Evolutionary conservation across 371 early-diverging fungal species (phyloP).

Genomic region (Mucor indicus): DNA sequence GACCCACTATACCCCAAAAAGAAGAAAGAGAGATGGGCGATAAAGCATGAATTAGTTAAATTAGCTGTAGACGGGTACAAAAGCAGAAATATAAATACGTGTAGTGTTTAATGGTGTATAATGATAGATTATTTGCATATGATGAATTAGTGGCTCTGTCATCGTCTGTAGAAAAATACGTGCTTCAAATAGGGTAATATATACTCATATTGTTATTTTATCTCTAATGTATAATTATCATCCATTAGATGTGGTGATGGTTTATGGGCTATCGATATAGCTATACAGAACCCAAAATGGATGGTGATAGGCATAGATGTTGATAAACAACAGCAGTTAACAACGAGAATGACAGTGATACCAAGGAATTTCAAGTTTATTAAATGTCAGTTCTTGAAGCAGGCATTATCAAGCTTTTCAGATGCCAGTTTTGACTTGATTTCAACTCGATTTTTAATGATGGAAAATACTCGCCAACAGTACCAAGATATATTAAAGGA

Average conservation of each 20-base stretch:
- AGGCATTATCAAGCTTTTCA: slow-evolving; percentile 24
- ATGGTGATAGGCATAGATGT: slow-evolving; percentile 37
- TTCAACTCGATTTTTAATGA: slow-evolving; percentile 27
- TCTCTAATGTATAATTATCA: too few species aligned
- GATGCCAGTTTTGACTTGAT: slow-evolving; percentile 38
- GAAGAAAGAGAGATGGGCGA: slow-evolving; percentile 23
- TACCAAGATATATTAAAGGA: slow-evolving; percentile 33
- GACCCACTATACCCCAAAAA: neutral
- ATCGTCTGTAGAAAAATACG: slow-evolving; percentile 23
- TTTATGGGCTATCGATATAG: slow-evolving; percentile 36
- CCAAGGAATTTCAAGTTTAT: slow-evolving; percentile 31
- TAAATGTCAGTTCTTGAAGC: slow-evolving; percentile 15
- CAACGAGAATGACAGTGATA: slow-evolving; percentile 11
- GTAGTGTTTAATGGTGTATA: too few species aligned
- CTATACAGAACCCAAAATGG: slow-evolving; percentile 29
- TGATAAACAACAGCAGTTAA: slow-evolving; percentile 8
- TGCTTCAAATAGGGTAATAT: slow-evolving; percentile 40
- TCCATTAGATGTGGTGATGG: slow-evolving; percentile 36
- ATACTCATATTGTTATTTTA: neutral
- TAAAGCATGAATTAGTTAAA: slow-evolving; percentile 36
- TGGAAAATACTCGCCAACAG: slow-evolving; percentile 19
- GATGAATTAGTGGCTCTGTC: slow-evolving; percentile 23
- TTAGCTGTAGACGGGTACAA: slow-evolving; percentile 42
- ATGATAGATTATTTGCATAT: slow-evolving; percentile 31
- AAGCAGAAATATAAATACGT: neutral